These are phyloP conservation scores for Solanum okadae DNA, from an alignment of 257 asterid species.

Conservation along the genomic window DNA sequence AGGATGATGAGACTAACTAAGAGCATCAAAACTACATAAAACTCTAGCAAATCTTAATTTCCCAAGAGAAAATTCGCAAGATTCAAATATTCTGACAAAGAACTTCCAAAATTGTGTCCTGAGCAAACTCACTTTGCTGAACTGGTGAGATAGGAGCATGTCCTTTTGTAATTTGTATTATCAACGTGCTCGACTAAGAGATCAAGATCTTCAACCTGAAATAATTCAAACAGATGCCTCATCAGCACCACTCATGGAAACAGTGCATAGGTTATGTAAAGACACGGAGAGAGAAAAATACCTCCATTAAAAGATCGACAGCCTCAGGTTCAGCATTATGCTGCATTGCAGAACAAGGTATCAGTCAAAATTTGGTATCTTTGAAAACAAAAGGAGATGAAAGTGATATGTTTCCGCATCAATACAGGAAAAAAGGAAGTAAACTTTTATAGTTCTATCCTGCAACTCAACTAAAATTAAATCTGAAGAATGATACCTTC, in stretches of 20 bases:
- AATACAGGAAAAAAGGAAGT: background rate
- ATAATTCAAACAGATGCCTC: background rate
- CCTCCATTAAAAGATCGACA: conserved; percentile 80
- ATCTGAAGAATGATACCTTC: conserved; percentile 43
- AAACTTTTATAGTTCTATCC: background rate
- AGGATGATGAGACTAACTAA: background rate
- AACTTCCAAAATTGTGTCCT: background rate
- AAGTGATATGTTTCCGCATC: background rate
- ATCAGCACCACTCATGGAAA: background rate
- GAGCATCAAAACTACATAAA: background rate
- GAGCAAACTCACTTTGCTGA: conserved; percentile 64
- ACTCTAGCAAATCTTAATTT: background rate
- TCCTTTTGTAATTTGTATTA: conserved; percentile 56
- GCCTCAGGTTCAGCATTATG: conserved; percentile 96
- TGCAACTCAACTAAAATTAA: background rate
- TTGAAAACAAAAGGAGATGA: background rate
- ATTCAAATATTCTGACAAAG: background rate
- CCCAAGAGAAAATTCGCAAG: background rate
- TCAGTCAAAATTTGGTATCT: background rate
- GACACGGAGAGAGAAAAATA: conserved; percentile 5
- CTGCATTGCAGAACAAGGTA: conserved; percentile 34
- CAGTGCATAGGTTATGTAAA: background rate
- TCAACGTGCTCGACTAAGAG: conserved; percentile 66
- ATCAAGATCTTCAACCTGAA: conserved; percentile 92
- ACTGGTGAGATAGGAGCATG: conserved; percentile 80